These are phyloP conservation scores for Tagetes patula DNA, from an alignment of 129 eudicot genomes.

Conservation along the genomic window DNA sequence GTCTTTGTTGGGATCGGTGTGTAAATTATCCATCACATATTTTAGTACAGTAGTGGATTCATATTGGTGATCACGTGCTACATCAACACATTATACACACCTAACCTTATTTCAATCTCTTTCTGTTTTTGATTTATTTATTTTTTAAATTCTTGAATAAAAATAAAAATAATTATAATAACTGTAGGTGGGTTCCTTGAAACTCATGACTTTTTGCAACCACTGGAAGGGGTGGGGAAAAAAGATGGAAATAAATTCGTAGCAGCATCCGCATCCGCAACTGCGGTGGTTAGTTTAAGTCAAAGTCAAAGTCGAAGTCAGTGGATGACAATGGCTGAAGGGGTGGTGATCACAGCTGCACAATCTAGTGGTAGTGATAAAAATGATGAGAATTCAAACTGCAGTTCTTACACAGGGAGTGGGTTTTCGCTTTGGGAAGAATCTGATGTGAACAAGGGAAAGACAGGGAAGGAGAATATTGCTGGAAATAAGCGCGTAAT, in stretches of 20 bases:
- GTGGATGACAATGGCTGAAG: slow-evolving; percentile 41
- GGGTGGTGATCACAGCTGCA: slow-evolving; percentile 23
- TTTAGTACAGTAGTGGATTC: slow-evolving; percentile 22
- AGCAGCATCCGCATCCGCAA: slow-evolving; percentile 2
- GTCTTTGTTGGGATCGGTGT: slow-evolving; percentile 46
- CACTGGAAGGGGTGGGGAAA: slow-evolving; percentile 29
- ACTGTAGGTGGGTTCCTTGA: slow-evolving; percentile 38
- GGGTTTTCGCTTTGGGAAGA: slow-evolving; percentile 92
- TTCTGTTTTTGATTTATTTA: neutral
- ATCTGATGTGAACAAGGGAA: slow-evolving; percentile 72
- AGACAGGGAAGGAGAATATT: slow-evolving; percentile 97
- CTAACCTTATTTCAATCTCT: neutral
- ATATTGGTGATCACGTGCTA: slow-evolving; percentile 39
- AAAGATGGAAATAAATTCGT: slow-evolving; percentile 14
- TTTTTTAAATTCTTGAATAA: neutral
- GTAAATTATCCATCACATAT: slow-evolving; percentile 16
- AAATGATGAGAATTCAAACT: slow-evolving; percentile 59
- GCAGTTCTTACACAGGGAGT: slow-evolving; percentile 79
- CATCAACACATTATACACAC: slow-evolving; percentile 16
- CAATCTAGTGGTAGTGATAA: slow-evolving; percentile 42
- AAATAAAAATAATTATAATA: neutral
- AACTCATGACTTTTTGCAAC: slow-evolving; percentile 43
- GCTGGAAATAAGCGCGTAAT: slow-evolving; percentile 45
- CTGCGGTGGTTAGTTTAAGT: slow-evolving; percentile 34
- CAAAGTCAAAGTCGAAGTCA: slow-evolving; percentile 39